Base-by-base conservation (phyloP, 2,329 filamentous ascomycete genomes). In the Talaromyces atroroseus region DNA sequence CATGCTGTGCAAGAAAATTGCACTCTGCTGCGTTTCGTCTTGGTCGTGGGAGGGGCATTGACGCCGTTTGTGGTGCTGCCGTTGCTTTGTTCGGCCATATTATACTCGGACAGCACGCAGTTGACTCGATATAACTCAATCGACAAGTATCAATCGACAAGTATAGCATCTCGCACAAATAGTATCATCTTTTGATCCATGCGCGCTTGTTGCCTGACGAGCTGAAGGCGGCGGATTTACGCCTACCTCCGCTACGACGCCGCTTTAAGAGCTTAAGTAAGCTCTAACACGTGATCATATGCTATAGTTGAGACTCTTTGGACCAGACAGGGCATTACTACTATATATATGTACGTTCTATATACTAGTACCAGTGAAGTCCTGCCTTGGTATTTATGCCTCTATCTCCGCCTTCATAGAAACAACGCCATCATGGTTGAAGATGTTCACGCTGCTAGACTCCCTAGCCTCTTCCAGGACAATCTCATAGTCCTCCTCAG, bases 401-500 rank as follows among this genome's bases (percentile, higher is more conserved):
- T 36, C 52, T 20, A 74, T 71, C 34, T 72, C 70, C 2, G 71
- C 72, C 58, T 71, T 74, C 72, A 75, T 74, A 1, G 66, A 67
- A 16, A 73, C 60, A 16, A 61, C 62, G 18, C 64, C 68, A 7
- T 64, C 62, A 1, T 67, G 65, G 16, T 65, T 65, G 44, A 71
- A 56, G 48, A 75, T 73, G 58, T 69, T 65, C 23, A 74, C 71
- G 42, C 61, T 65, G 1, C 68, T 62, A 2, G 66, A 65, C 11
- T 63, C 65, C 6, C 59, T 66, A 20, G 67, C 71, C 54, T 72
- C 65, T 49, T 73, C 68, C 59, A 80, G 64, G 18, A 75, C 63
- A 60, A 78, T 69, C 47, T 70, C 66, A 65, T 80, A 80, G 56
- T 68, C 66, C 59, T 80, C 78, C 12, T 74, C 74, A 1, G 72